Evolutionary conservation across 1,284 basidiomycete genomes (phyloP), one percentile per base, ranked within the genome.

Genomic region (Cryptococcus wingfieldii): DNA sequence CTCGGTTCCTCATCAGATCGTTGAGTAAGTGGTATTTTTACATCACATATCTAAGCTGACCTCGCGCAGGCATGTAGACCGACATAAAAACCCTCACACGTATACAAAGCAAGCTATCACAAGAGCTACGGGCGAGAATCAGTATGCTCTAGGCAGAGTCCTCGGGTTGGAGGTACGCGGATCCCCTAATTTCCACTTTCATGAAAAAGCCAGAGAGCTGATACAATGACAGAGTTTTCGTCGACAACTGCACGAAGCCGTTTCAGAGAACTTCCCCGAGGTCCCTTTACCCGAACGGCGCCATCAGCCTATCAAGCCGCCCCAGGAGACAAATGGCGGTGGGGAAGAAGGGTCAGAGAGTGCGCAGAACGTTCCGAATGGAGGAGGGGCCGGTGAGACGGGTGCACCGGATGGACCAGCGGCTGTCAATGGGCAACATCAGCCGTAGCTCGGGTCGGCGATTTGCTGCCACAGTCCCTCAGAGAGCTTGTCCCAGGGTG

Each of bases 101-200:
- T 53, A 55, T 25, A 59, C 57, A 1, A 51, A 51, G n/a, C 54
- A 54, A n/a, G 47, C 49, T 10, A 52, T 59, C 25, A 59, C 57
- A 3, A 45, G 71, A 27, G 72, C 71, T 1, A 69, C 69, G 1
- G 72, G 72, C 34, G 72, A 74, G 61, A 75, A 73, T 50, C 74
- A 75, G 53, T 72, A 74, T 53, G 66, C 72, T 27, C 59, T 74
- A 7, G 74, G 74, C 0, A 56, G 74, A 19, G 61, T 71, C 9
- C 49, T 74, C 2, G 74, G 74, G 23, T 56, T 75, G 9, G 74
- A 74, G 59, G 73, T 75, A 16, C 28, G 41, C 23, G 23, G 23
- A 23, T 3, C 23, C 23, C 23, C 3, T 23, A 23, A 23, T 23
- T 2, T 23, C 16, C 18, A 51, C 27, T 1, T 38, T 12, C 45